Evolutionary conservation across 176 grass and related monocot species (phyloP).

Genomic region (Aegilops longissima): DNA sequence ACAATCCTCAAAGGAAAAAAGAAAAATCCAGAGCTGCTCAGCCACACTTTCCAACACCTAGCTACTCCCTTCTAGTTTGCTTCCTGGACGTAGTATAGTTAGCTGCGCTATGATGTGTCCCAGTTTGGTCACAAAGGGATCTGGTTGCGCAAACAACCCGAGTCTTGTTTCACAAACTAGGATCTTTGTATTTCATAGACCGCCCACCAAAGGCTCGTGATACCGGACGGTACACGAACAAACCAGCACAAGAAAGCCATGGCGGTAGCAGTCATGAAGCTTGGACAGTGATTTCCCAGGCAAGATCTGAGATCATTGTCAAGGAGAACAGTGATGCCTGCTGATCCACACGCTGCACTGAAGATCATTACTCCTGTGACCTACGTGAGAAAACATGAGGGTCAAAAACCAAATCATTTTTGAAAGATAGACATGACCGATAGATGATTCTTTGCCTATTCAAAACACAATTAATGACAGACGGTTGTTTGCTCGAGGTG

Average conservation of each 20-base stretch:
- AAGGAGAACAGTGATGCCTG: background rate
- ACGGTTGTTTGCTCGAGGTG: background rate
- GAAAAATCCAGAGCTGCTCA: background rate
- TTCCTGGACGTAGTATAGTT: conserved; percentile 33
- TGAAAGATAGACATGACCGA: background rate
- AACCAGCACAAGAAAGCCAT: conserved; percentile 55
- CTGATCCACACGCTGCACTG: conserved; percentile 45
- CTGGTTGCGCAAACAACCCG: background rate
- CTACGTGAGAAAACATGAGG: conserved; percentile 21
- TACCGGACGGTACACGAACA: conserved; percentile 26
- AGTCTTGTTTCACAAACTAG: background rate
- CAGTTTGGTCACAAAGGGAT: background rate
- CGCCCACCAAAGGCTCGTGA: conserved; percentile 47
- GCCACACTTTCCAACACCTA: background rate
- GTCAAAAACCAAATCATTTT: background rate
- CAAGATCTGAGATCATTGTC: background rate
- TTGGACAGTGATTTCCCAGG: background rate
- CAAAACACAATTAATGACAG: background rate
- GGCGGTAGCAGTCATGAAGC: background rate
- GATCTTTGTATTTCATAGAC: conserved; percentile 48
- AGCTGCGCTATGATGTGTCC: background rate
- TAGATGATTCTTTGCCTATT: background rate
- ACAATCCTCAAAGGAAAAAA: background rate
- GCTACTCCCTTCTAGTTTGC: background rate
- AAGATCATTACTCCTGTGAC: conserved; percentile 73